Evolutionary conservation across 768 basidiomycete species (phyloP), one percentile per base, ranked within the genome.

Genomic region (Glaciozyma martinii): DNA sequence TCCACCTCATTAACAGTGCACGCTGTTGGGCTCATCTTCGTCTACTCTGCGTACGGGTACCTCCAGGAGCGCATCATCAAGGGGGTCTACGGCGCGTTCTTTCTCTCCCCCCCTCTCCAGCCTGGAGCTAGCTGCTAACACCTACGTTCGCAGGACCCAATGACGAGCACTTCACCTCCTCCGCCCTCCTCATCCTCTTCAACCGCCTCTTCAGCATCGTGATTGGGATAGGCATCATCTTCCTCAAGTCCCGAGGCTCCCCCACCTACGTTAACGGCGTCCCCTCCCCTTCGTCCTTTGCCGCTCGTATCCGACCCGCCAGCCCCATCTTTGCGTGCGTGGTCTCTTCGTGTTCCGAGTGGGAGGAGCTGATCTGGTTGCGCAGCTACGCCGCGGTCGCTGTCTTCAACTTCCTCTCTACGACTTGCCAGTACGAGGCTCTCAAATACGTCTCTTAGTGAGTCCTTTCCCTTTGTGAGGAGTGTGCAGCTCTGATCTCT

Each of bases 1-100:
- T 46, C 44, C 19, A 3, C n/a, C 12, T 56, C 56, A 10, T 50
- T 72, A 12, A 16, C 67, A n/a, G 32, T 65, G 2, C 71, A 72
- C 33, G 71, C 53, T 3, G 61, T 25, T 0, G 71, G 47, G 0
- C 58, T 72, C 12, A 67, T 72, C 57, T 18, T 58, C 42, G 62
- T 72, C 62, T 72, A 67, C 57, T 61, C 66, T 55, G 44, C 29
- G 42, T 53, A 70, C 42, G 66, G 63, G n/a, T 44, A 64, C 3
- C 55, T 72, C 21, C 69, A 72, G 46, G 71, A 72, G 61, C 69
- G 69, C 69, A 72, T 72, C 61, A 72, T 72, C 69, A 68, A 68
- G 65, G 63, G 59, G 25, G 65, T 63, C 12, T 72, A 72, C 29
- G 69, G 71, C 68, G 23, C 49, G 71, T 55, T 33, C 33, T 13